phyloP scores from a whole-genome alignment of 352 stramenopile species.

The Albugo laibachii region DNA sequence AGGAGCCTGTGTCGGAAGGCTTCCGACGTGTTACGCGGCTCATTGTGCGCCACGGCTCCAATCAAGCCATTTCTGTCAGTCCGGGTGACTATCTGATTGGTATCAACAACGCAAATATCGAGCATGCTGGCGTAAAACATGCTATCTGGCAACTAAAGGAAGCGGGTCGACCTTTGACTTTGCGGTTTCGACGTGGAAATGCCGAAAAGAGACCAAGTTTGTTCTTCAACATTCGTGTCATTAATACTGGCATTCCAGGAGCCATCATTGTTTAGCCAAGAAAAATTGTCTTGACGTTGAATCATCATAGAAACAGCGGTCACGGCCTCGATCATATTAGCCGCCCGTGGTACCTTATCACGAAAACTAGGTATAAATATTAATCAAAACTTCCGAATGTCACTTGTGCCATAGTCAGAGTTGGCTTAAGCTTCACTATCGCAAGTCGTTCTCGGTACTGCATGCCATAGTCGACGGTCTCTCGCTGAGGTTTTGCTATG shows the following conservation, averaged over 20 bases:
- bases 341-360: too few species aligned
- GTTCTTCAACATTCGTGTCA: conserved; percentile 17
- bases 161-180: conserved; percentile 37
- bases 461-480: conserved; percentile 46
- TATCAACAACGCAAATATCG: conserved; percentile 66
- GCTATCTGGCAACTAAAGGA: conserved; percentile 73
- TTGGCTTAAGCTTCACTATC: conserved; percentile 62
- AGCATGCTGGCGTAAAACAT: conserved; percentile 69
- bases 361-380: too few species aligned
- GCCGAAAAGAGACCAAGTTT: conserved; percentile 57
- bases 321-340: too few species aligned
- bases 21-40: conserved; percentile 22
- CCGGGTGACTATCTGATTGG: conserved; percentile 63
- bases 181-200: conserved; percentile 65
- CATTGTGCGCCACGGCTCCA: conserved; percentile 53
- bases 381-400: conserved; percentile 33
- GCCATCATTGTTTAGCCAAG: too few species aligned
- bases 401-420: conserved; percentile 49
- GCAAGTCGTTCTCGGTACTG: conserved; percentile 59
- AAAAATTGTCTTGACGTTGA: too few species aligned
- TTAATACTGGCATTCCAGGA: too few species aligned
- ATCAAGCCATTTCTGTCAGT: conserved; percentile 49
- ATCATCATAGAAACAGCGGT: too few species aligned
- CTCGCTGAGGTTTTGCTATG: conserved; percentile 19
- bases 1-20: conserved; percentile 26